Base-by-base conservation (phyloP, 2,329 filamentous ascomycete genomes). In the Fusarium illudens region DNA sequence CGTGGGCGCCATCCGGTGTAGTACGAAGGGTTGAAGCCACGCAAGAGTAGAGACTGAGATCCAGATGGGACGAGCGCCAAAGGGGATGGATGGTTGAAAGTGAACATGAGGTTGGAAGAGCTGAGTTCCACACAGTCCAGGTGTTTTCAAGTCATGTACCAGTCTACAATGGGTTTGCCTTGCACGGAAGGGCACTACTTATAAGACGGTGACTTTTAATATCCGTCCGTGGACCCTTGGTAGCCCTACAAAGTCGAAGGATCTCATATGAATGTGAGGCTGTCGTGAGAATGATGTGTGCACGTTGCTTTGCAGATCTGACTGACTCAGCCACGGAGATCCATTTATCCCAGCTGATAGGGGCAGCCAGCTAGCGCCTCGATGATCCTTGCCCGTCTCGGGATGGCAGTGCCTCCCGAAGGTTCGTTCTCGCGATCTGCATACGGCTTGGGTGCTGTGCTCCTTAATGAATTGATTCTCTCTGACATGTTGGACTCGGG, bases 1-100 rank as follows among this genome's bases (percentile, higher is more conserved):
- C 29, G 19, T 46, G 30, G 13, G 29, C 34, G 37, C 30, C 27
- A 29, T 27, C 19, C 53, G 33, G 33, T 37, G 27, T 2, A 54
- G 39, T 30, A 32, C 37, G 19, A 53, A 22, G 12, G 29, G 33
- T 58, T 42, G 12, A 39, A 53, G 58, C 27, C 32, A 49, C 48
- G 12, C 19, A 54, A 29, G 9, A 49, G 59, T 17, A 62, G 22
- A 32, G 13, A 46, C 55, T 60, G 20, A 65, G 75, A 64, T 75
- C 62, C 67, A 68, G 69, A 73, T 74, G 71, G 72, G 72, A 75
- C 73, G 74, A 75, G 71, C 73, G 72, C 67, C 65, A 72, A 63
- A 70, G 65, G 46, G 64, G 71, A 74, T 60, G 56, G 72, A 67
- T 32, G 11, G 17, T 20, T 9, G 12, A 49, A 25, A 19, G 4